Base-by-base conservation (phyloP, 1,284 basidiomycete genomes). In the Lignosus rhinocerotis region DNA sequence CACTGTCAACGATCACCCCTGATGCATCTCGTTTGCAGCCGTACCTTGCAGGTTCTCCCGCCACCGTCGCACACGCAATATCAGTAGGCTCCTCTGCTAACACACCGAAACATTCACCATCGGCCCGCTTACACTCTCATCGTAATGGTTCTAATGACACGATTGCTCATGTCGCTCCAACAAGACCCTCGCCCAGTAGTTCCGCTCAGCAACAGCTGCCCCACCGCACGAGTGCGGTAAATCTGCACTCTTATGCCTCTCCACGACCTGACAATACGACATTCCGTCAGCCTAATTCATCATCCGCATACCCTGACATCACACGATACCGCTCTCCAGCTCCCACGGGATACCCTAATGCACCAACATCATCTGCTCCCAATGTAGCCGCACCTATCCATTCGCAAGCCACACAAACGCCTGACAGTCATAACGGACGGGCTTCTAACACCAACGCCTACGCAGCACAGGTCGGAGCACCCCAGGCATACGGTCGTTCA, bases 91-190 rank as follows among this genome's bases (percentile, higher is more conserved):
- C 62, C 25, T 51, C 59, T 8, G 53, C 51, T 2, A 55, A 55
- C 2, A 73, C 71, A 7, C 71, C 71, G 17, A 70, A 66, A 45
- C 69, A 71, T 19, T 68, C 69, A 19, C 60, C 71, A 0, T 67
- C 68, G 12, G 54, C 53, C 4, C 67, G 69, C n/a, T 52, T 72
- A 45, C 66, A 67, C 19, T 55, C 65, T 25, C 67, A 69, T 36
- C 69, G 70, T 41, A 72, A 72, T 48, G 70, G 70, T 11, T 73
- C 71, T 14, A 69, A 64, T 49, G 71, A 73, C 39, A 73, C 71
- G 10, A 70, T 73, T 12, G 54, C 65, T n/a, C 69, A 68, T n/a
- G 45, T 61, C 21, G 55, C 58, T 6, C 58, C 55, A 7, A 53
- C 61, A 34, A 69, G 66, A 48, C 62, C 67, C 4, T 69, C 68